Percentiles rank a stretch among this genome's conserved stretches.
Conservation (phyloP, 108 stramenopile genomes). For the Pseudonitzschia multiseries region DNA sequence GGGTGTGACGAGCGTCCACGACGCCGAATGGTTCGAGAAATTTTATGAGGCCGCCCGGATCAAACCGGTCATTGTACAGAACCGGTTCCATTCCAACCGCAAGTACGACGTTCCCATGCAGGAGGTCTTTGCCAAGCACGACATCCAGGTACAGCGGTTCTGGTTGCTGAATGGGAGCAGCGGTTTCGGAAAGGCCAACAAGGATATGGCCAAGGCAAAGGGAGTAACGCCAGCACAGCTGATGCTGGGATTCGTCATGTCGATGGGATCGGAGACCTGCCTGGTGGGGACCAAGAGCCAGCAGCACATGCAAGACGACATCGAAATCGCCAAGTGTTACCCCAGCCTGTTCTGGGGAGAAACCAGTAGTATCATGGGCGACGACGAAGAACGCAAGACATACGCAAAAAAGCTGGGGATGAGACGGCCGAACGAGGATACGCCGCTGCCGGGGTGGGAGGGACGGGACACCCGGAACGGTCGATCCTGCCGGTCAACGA, state of each 20-base stretch:
- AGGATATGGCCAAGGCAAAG: neutral
- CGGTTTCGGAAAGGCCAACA: neutral
- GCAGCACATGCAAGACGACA: conserved; percentile 1
- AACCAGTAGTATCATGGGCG: neutral
- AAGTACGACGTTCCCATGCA: conserved; percentile 21
- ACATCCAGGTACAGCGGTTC: conserved; percentile 2
- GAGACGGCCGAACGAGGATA: neutral
- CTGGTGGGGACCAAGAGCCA: neutral
- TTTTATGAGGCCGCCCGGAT: conserved; percentile 18
- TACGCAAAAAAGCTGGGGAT: neutral
- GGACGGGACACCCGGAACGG: neutral
- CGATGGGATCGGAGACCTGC: conserved; percentile 2
- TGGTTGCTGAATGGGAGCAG: conserved; percentile 8
- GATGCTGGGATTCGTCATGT: conserved; percentile 1
- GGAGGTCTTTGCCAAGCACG: neutral
- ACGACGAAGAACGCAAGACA: neutral
- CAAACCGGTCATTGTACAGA: conserved; percentile 43
- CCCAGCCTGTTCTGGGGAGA: neutral
- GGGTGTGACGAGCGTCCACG: conserved; percentile 42
- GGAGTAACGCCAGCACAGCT: neutral
- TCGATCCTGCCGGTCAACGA: too few species aligned
- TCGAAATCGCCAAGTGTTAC: neutral
- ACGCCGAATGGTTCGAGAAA: conserved; percentile 32
- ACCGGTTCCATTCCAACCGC: conserved; percentile 45
- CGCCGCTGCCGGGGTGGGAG: neutral